A percentile compares a stretch with the other conserved stretches of the same genome.
Evolutionary conservation across 2,329 filamentous ascomycete species (phyloP).

Genomic region (Lasiodiplodia hormozganensis): DNA sequence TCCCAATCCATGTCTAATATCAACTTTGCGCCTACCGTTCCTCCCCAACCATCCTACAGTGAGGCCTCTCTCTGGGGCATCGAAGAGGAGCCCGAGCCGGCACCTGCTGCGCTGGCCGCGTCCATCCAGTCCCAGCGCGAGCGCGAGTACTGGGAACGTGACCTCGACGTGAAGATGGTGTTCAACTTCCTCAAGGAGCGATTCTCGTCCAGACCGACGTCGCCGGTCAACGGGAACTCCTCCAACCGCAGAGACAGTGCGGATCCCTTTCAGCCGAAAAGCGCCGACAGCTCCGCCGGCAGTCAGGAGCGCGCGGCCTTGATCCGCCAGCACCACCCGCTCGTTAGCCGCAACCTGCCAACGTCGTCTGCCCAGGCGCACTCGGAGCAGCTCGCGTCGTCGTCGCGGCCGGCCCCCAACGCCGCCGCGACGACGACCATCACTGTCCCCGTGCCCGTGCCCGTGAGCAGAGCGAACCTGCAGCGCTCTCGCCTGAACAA

Average conservation of each 20-base stretch:
- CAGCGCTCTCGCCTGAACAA: constrained; percentile 23
- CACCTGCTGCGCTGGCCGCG: constrained; percentile 53
- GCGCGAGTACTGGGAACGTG: constrained; percentile 88
- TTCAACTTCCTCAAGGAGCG: constrained; percentile 69
- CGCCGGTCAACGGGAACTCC: constrained; percentile 39
- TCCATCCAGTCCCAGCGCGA: constrained; percentile 47
- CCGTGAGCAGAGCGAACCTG: constrained; percentile 29
- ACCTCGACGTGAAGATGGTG: constrained; percentile 88
- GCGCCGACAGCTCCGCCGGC: constrained; percentile 18
- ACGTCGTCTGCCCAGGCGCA: constrained; percentile 2
- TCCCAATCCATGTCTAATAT: constrained; percentile 39
- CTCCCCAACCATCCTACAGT: constrained; percentile 42
- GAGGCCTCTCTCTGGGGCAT: constrained; percentile 71
- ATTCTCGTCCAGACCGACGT: constrained; percentile 42
- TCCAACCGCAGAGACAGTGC: constrained; percentile 28
- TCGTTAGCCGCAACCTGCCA: constrained; percentile 65
- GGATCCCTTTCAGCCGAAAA: constrained; percentile 15
- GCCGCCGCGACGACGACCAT: constrained; percentile 29
- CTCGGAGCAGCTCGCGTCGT: constrained; percentile 10
- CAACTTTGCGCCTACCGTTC: constrained; percentile 59
- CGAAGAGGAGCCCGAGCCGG: constrained; percentile 62
- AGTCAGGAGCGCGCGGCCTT: constrained; percentile 69
- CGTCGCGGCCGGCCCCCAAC: constrained; percentile 34
- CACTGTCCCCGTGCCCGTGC: constrained; percentile 30
- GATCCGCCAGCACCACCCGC: constrained; percentile 87